Conservation (phyloP, 2,329 filamentous ascomycete genomes). For the Ophiostoma himal-ulmi region DNA sequence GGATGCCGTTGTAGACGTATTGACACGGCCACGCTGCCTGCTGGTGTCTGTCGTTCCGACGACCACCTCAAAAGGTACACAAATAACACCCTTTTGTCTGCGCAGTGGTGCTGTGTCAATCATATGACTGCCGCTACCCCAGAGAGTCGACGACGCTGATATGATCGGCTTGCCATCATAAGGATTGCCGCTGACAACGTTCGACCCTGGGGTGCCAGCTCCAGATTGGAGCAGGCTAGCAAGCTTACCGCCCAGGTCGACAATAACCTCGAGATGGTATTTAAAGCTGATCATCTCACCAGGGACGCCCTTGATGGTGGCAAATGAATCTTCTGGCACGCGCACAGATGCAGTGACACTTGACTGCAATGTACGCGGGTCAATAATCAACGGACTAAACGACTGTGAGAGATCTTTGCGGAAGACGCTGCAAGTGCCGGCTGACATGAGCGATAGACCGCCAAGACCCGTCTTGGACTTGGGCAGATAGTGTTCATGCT, state of each 20-base stretch:
- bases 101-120: slow-evolving; percentile 81
- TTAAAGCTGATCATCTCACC: slow-evolving; percentile 93
- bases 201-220: slow-evolving; percentile 38
- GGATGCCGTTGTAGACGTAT: neutral
- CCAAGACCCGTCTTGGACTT: slow-evolving; percentile 81
- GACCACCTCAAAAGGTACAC: slow-evolving; percentile 76
- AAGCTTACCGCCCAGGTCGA: slow-evolving; percentile 85
- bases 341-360: slow-evolving; percentile 77
- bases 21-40: slow-evolving; percentile 40
- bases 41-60: slow-evolving; percentile 79
- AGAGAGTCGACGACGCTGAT: slow-evolving; percentile 21
- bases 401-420: slow-evolving; percentile 90
- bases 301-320: slow-evolving; percentile 82
- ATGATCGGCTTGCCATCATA: slow-evolving; percentile 24
- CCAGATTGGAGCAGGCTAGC: slow-evolving; percentile 62
- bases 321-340: slow-evolving; percentile 84
- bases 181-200: slow-evolving; percentile 28
- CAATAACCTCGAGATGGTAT: slow-evolving; percentile 87
- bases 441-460: slow-evolving; percentile 78
- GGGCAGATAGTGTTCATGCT: slow-evolving; percentile 73
- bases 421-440: slow-evolving; percentile 84
- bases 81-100: slow-evolving; percentile 87
- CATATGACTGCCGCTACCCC: slow-evolving; percentile 44
- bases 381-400: slow-evolving; percentile 80
- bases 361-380: slow-evolving; percentile 70